Evolutionary conservation across 345 rosid species (phyloP), one percentile per base, ranked within the genome.

Genomic region (Ailanthus altissimus): DNA sequence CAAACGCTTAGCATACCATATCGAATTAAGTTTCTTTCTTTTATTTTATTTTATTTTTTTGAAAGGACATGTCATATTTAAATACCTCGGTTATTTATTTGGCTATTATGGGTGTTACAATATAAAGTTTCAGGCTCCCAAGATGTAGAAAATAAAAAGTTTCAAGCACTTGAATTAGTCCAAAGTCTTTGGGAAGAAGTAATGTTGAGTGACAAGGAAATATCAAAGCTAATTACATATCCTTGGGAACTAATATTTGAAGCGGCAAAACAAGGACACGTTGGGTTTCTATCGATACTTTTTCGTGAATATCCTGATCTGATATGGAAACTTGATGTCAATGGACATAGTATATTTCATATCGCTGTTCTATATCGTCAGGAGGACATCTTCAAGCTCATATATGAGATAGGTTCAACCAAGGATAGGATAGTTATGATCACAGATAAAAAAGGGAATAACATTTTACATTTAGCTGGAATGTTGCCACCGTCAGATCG

Each of bases 381-480:
- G 1, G 76, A 70, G 59, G 62, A 66, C 25, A 72, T 75, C 62
- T 82, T 82, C 57, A 47, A 36, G 10, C 56, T 82, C 21, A 36
- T 71, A 21, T 14, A 75, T 4, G 70, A 75, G 28, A 50, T 75
- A 0, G 71, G 79, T 42, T 49, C 77, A 0, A 49, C 51, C 18
- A 49, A 57, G 63, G 67, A 75, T n/a, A 5, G 49, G 58, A 70
- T 82, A 38, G 40, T 67, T 43, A 7, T n/a, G 2, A 16, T 20
- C 40, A 51, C 20, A 57, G 82, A 74, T 3, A 4, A 15, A 8
- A 6, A 78, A 7, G 38, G 9, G 5, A 75, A 78, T 32, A 82
- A 78, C 46, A 67, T 78, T 49, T 72, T 78, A 63, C 84, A 82
- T 71, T 40, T 82, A 10, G 80, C 77, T 7, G 82, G 63, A 47